phyloP scores from a whole-genome alignment of 306 rosid genomes.

The Castanospermum australe region DNA sequence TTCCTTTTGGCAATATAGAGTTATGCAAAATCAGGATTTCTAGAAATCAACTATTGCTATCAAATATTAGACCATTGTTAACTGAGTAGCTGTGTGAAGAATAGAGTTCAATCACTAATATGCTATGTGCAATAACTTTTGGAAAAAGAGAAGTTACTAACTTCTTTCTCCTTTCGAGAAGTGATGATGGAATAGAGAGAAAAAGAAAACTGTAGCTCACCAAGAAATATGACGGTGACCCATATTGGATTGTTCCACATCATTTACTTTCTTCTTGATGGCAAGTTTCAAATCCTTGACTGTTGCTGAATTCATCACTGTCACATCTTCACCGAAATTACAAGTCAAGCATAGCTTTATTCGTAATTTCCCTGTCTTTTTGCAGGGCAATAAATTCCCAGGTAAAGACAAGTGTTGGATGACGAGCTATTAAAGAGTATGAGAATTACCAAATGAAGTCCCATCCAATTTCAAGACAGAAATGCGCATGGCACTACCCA shows the following conservation, averaged over 20 bases:
- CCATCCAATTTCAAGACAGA: slow-evolving; percentile 67
- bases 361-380: not conserved
- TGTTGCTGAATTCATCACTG: slow-evolving; percentile 68
- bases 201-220: slow-evolving; percentile 32
- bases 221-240: slow-evolving; percentile 96
- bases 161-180: not conserved
- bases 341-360: not conserved
- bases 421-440: not conserved
- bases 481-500: slow-evolving; percentile 91
- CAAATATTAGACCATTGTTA: not conserved
- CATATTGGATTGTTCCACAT: slow-evolving; percentile 85
- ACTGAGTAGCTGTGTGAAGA: not conserved
- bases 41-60: slow-evolving; percentile 3
- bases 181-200: not conserved
- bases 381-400: not conserved
- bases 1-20: not conserved
- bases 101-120: not conserved
- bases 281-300: slow-evolving; percentile 77
- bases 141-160: not conserved
- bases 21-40: not conserved
- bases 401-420: not conserved
- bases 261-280: slow-evolving; percentile 72
- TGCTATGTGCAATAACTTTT: not conserved
- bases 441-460: slow-evolving; percentile 53
- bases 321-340: slow-evolving; percentile 49